These are phyloP conservation scores for Fomitopsis pinicola DNA, from an alignment of 1,284 basidiomycete species.

Conservation along the genomic window DNA sequence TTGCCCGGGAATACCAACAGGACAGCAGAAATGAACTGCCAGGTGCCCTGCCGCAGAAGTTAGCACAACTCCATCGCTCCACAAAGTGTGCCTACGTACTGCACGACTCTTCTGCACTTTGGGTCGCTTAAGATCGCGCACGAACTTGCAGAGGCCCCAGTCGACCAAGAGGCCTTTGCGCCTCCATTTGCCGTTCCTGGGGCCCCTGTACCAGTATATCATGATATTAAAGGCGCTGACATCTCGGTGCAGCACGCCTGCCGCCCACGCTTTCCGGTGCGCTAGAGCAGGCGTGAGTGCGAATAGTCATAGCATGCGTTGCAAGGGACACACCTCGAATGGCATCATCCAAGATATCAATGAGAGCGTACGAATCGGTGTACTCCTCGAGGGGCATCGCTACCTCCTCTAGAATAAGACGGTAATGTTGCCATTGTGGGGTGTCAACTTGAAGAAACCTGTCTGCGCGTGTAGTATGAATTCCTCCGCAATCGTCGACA, in stretches of 20 bases:
- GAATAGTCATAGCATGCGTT: not conserved
- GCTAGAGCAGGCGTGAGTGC: not conserved
- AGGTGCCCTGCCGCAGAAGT: not conserved
- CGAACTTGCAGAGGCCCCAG: not conserved
- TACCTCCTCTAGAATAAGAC: not conserved
- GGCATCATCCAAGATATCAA: not conserved
- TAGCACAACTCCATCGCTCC: not conserved
- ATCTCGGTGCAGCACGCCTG: not conserved
- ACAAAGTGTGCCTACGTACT: not conserved
- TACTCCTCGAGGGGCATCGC: not conserved
- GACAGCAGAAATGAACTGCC: not conserved
- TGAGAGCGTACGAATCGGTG: not conserved
- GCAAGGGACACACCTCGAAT: not conserved
- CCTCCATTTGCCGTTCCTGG: not conserved
- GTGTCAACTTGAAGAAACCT: not conserved
- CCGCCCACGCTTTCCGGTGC: not conserved
- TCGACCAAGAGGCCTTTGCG: not conserved
- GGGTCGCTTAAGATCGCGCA: not conserved
- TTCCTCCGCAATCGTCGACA: not conserved
- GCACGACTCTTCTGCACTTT: not conserved
- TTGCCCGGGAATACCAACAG: not conserved
- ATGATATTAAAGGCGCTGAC: not conserved
- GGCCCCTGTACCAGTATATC: not conserved
- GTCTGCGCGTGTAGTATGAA: not conserved
- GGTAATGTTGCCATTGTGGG: not conserved